Evolutionary conservation across 805 yeast species (phyloP).

Genomic region (Wickerhamomyces alni): DNA sequence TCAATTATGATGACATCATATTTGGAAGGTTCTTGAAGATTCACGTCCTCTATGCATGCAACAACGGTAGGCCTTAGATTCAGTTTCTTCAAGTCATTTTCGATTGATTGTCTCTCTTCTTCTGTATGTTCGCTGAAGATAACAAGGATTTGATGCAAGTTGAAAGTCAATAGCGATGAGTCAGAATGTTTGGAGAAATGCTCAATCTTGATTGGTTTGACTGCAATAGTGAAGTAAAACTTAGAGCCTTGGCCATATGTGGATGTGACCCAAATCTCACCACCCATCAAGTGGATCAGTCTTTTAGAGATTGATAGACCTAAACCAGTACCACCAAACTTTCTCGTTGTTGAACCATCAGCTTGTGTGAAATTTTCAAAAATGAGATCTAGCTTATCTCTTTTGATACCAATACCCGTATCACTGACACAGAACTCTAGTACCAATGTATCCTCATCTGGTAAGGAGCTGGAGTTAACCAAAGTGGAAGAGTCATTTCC

Average conservation of each 20-base stretch:
- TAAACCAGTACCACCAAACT: constrained; percentile 90
- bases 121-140: constrained; percentile 61
- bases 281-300: constrained; percentile 86
- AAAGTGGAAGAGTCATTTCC: constrained; percentile 7
- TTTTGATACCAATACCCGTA: constrained; percentile 86
- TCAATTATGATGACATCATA: constrained; percentile 86
- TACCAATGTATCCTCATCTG: constrained; percentile 31
- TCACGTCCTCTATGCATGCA: constrained; percentile 49
- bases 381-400: constrained; percentile 77
- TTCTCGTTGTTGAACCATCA: constrained; percentile 88
- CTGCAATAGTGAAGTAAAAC: constrained; percentile 75
- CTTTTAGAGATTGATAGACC: constrained; percentile 86
- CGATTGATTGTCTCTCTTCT: constrained; percentile 43
- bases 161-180: constrained; percentile 58
- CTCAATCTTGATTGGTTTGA: constrained; percentile 53
- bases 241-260: constrained; percentile 76
- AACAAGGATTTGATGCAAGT: constrained; percentile 62
- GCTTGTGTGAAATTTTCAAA: constrained; percentile 92
- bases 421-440: constrained; percentile 85
- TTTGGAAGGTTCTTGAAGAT: constrained; percentile 43
- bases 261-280: constrained; percentile 87
- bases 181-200: constrained; percentile 62
- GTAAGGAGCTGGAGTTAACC: constrained; percentile 3
- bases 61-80: constrained; percentile 60
- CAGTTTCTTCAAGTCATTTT: constrained; percentile 43